Percentiles rank a stretch among this genome's conserved stretches.
Conservation (phyloP, 192 early-diverging fungal species). For the Backusella psychrophila region DNA sequence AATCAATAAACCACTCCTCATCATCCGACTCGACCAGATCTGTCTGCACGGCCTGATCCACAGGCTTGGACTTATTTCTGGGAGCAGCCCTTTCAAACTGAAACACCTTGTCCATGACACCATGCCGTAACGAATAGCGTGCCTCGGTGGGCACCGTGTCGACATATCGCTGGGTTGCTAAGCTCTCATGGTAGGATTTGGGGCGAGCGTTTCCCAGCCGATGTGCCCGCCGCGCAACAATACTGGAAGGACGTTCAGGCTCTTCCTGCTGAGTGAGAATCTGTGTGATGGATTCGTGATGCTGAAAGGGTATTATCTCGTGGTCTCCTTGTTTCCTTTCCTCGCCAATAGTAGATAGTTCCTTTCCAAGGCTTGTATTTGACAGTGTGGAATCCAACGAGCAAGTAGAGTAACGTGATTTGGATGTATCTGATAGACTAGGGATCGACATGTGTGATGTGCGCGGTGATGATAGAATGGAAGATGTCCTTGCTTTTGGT, state of each 20-base stretch:
- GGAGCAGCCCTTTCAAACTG: constrained; percentile 10
- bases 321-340: not conserved
- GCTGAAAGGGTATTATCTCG: not conserved
- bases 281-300: not conserved
- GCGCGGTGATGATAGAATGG: constrained; percentile 17
- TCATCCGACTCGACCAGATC: not conserved
- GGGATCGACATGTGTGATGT: constrained; percentile 5
- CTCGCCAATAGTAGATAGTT: constrained; percentile 14
- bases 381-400: not conserved
- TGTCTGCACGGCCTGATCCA: constrained; percentile 6
- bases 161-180: not conserved
- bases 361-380: not conserved
- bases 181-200: constrained; percentile 18
- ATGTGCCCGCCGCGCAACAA: constrained; percentile 33
- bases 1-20: constrained; percentile 41
- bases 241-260: constrained; percentile 32
- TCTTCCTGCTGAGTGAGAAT: not conserved
- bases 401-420: not conserved
- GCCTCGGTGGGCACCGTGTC: not conserved
- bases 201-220: constrained; percentile 9
- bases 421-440: not conserved
- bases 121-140: not conserved
- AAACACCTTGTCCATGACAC: constrained; percentile 31
- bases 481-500: not conserved
- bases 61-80: not conserved